These are phyloP conservation scores for Kickxella alabastrina DNA, from an alignment of 192 early-diverging fungal species.

Conservation along the genomic window DNA sequence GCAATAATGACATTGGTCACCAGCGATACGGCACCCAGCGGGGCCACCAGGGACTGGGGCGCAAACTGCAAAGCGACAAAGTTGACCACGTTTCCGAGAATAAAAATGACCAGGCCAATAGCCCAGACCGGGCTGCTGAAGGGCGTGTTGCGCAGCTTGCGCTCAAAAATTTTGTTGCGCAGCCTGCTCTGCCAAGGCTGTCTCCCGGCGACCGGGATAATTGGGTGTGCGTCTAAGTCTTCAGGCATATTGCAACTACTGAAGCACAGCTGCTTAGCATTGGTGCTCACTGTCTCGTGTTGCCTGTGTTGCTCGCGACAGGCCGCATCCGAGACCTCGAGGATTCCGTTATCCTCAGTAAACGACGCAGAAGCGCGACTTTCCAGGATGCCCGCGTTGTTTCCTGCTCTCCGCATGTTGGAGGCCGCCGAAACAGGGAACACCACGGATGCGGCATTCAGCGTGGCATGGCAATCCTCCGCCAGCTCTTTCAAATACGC, in stretches of 20 bases:
- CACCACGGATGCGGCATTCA: too few species aligned
- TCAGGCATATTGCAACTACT: too few species aligned
- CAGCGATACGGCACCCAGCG: constrained; percentile 74
- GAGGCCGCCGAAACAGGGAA: not conserved
- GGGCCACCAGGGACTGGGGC: constrained; percentile 74
- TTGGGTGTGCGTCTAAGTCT: not conserved
- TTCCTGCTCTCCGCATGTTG: not conserved
- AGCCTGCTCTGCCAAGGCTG: not conserved
- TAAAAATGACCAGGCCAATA: constrained; percentile 66
- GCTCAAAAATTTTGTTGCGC: not conserved
- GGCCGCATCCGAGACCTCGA: not conserved
- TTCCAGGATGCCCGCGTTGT: too few species aligned
- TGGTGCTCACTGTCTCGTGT: not conserved
- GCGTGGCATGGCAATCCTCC: too few species aligned
- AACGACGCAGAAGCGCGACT: not conserved
- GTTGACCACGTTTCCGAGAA: constrained; percentile 66
- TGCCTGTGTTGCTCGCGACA: too few species aligned
- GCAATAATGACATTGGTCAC: constrained; percentile 78
- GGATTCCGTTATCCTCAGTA: not conserved
- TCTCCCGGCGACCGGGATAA: not conserved
- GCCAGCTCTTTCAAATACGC: too few species aligned
- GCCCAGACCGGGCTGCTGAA: constrained; percentile 54
- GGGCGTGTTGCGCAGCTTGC: constrained; percentile 10
- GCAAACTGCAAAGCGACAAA: constrained; percentile 77
- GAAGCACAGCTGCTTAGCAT: too few species aligned